Base-by-base conservation (phyloP, 208 protist genomes). In the Leishmania guyanensis region DNA sequence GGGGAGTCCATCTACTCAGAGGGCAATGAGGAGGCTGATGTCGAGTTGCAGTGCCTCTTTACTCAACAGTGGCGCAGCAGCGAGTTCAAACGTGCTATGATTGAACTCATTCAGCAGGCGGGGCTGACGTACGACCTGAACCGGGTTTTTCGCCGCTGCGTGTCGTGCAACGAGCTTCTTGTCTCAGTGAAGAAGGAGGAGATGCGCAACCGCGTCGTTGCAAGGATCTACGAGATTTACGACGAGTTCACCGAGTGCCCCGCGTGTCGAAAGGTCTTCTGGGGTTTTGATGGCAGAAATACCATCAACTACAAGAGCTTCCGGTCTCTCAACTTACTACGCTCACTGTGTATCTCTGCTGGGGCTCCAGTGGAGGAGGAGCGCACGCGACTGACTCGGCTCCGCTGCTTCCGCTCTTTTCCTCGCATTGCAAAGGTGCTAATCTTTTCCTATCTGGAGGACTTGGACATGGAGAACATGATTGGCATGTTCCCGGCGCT, bases 241-340 rank as follows among this genome's bases (percentile, higher is more conserved):
- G 82, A 89, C 48, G 85, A 86, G 17, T 96, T 96, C 80, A 91
- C 88, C 36, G 85, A 92, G 73, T 96, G 91, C 79, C 87, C 91
- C 14, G 64, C n/a, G 58, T 96, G 93, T 76, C 69, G 71, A 29
- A 96, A 92, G 73, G 93, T 96, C 26, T 96, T 94, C 79, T 96
- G 93, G 90, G 93, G 93, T 51, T 91, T 93, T 53, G 88, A 94
- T 54, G 87, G 84, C n/a, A 84, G 86, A 46, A 77, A 83, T n/a
- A 90, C 92, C 58, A 86, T 89, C 75, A 96, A 96, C 82, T 96
- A 91, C 84, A 94, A 94, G 70, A 90, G 84, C 70, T 93, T 93
- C 72, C 89, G 93, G 36, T 94, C 93, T 10, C 77, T 94, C 36
- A 84, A 90, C 46, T 66, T 89, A 60, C 85, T 94, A 50, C 84